These are phyloP conservation scores for Neocatenulostroma microsporum DNA, from an alignment of 2,329 filamentous ascomycete genomes.

Conservation along the genomic window DNA sequence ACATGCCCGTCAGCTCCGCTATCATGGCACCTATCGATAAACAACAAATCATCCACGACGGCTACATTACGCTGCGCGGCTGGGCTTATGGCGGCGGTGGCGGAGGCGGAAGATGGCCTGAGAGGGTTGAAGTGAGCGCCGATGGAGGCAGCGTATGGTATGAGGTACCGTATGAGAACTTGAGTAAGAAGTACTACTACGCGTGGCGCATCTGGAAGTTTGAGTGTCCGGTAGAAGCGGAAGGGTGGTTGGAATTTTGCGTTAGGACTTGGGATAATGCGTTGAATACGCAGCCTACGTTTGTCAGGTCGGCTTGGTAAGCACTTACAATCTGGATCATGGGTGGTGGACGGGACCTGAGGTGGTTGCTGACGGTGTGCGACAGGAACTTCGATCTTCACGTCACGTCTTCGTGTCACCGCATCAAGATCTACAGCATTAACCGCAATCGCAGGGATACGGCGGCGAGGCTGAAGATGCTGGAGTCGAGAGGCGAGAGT, in stretches of 20 bases:
- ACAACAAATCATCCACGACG: conserved; percentile 50
- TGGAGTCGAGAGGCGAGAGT: conserved; percentile 44
- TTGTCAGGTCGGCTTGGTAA: conserved; percentile 38
- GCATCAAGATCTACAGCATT: conserved; percentile 55
- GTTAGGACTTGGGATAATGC: conserved; percentile 41
- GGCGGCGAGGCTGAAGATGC: conserved; percentile 42
- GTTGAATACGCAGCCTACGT: conserved; percentile 40
- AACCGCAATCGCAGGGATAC: conserved; percentile 47
- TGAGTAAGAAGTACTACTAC: conserved; percentile 55
- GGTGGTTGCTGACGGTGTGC: too few relatives aligned
- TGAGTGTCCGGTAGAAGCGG: conserved; percentile 47
- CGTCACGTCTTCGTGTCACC: conserved; percentile 55
- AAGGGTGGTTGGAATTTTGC: conserved; percentile 41
- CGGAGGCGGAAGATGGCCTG: conserved; percentile 42
- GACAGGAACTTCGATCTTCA: conserved; percentile 63
- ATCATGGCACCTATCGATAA: conserved; percentile 58
- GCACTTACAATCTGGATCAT: too few relatives aligned
- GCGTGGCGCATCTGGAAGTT: conserved; percentile 59
- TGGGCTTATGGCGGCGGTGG: conserved; percentile 40
- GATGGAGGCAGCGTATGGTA: conserved; percentile 49
- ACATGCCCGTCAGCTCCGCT: conserved; percentile 61
- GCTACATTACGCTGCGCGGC: conserved; percentile 43
- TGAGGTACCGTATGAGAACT: conserved; percentile 49
- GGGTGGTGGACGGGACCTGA: too few relatives aligned
- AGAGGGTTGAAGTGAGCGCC: conserved; percentile 55